Evolutionary conservation across 2,329 filamentous ascomycete species (phyloP), one percentile per base, ranked within the genome.

Genomic region (Verruconis gallopava): DNA sequence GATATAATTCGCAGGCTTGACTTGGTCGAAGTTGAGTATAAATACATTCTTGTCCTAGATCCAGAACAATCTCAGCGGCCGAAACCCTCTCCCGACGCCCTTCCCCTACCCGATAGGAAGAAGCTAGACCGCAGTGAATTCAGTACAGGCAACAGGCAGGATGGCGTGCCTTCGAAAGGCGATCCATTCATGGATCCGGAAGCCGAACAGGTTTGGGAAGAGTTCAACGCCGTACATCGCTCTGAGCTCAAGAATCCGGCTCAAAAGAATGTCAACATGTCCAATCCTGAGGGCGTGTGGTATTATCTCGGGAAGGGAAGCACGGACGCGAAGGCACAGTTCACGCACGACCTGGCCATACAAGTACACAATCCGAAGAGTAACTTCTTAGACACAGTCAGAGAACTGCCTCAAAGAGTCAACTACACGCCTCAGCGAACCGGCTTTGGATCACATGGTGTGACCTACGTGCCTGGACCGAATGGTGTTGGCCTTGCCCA

Each of bases 271-370:
- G 66, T 93, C 44, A 77, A 93, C 53, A 60, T 94, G 5, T 62
- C 62, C 46, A 30, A n/a, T n/a, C 6, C 6, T 9, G 25, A 9
- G 25, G 25, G 25, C 25, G 60, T 94, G 14, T 96, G 88, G 85
- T 75, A 85, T 63, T 96, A 95, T 58, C 71, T 98, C 46, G 85
- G 85, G 21, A 77, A 77, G 57, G 75, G 73, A 15, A 96, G 89
- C 17, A 95, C 89, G 4, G 89, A 96, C 55, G 82, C 85, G 42
- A 86, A 80, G 59, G 80, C 86, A 19, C 85, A 93, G 57, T 98
- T 91, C 62, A 93, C 88, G 3, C 83, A 91, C 53, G 78, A 93
- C 61, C 75, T 72, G 34, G 64, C 61, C 45, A 68, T 66, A 44
- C 69, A 62, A n/a, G 65, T 65, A 36, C 71, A 85, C 58, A 84